These are phyloP conservation scores for Esteya vermicola DNA, from an alignment of 2,329 filamentous ascomycete species.

Conservation along the genomic window DNA sequence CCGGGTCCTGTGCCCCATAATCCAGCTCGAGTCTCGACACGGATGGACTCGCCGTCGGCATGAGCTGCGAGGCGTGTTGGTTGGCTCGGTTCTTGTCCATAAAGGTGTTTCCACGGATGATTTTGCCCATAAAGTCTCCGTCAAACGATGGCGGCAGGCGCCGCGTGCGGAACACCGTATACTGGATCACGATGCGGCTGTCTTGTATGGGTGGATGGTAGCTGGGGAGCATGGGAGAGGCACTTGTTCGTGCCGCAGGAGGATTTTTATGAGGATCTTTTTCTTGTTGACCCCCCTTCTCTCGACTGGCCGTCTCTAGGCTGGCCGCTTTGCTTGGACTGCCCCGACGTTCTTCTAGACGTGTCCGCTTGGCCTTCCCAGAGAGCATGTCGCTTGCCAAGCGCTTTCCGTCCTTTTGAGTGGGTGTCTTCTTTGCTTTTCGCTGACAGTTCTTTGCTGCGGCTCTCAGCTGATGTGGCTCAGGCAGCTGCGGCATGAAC, in stretches of 20 bases:
- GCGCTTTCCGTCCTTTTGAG: background rate
- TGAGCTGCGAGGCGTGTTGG: background rate
- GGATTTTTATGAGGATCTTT: no score
- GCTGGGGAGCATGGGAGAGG: no score
- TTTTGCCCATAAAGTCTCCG: background rate
- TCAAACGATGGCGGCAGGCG: background rate
- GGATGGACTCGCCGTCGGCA: background rate
- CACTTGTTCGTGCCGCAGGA: no score
- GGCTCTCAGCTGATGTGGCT: slow-evolving; percentile 1
- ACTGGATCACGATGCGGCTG: slow-evolving; percentile 5
- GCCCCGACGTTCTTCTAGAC: no score
- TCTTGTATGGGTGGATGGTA: background rate
- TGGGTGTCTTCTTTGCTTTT: background rate
- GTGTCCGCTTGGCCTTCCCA: no score
- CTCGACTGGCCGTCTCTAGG: no score
- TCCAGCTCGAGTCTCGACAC: slow-evolving; percentile 4
- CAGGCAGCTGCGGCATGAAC: background rate
- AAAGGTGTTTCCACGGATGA: slow-evolving; percentile 5
- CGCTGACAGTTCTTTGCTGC: no score
- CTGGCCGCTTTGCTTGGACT: no score
- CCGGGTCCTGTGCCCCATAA: slow-evolving; percentile 1
- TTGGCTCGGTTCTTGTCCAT: slow-evolving; percentile 9
- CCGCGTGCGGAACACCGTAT: slow-evolving; percentile 8
- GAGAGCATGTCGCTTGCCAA: no score
- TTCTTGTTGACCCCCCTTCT: no score